phyloP scores from a whole-genome alignment of 2,329 filamentous ascomycete genomes.

The Calonectria honghensis region DNA sequence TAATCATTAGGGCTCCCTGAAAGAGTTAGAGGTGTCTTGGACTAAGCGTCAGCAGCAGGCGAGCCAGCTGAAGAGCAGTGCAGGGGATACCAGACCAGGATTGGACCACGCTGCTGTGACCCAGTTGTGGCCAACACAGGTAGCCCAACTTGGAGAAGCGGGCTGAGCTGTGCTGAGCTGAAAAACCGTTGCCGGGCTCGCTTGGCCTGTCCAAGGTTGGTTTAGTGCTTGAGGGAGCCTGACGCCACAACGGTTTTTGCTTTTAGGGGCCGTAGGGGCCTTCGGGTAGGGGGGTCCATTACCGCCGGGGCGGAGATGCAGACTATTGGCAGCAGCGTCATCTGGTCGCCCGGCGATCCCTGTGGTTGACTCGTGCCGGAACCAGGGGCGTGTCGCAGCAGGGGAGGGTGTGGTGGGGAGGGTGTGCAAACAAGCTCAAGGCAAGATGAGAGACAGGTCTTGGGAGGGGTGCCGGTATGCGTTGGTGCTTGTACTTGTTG shows the following conservation, averaged over 20 bases:
- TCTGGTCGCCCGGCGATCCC: constrained; percentile 42
- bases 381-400: constrained; percentile 24
- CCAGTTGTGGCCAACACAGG: constrained; percentile 31
- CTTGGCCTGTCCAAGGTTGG: constrained; percentile 49
- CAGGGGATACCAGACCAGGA: constrained; percentile 43
- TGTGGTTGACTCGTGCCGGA: constrained; percentile 36
- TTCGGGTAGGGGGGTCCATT: constrained; percentile 48
- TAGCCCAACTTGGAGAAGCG: constrained; percentile 20
- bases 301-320: constrained; percentile 50
- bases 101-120: constrained; percentile 42
- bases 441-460: background rate
- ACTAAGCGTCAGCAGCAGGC: constrained; percentile 15
- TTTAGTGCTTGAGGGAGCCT: constrained; percentile 48
- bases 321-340: constrained; percentile 53
- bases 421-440: background rate
- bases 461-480: background rate
- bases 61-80: constrained; percentile 26
- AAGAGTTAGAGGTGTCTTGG: constrained; percentile 28
- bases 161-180: constrained; percentile 54
- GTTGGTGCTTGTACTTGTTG: constrained; percentile 16
- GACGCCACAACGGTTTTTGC: constrained; percentile 55
- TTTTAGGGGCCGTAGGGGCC: constrained; percentile 51
- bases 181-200: constrained; percentile 54
- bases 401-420: constrained; percentile 11
- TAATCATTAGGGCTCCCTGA: constrained; percentile 6